A percentile compares a stretch with the other conserved stretches of the same genome.
These are phyloP conservation scores for Peniophora sp. DNA, from an alignment of 1,284 basidiomycete genomes.

Conservation along the genomic window DNA sequence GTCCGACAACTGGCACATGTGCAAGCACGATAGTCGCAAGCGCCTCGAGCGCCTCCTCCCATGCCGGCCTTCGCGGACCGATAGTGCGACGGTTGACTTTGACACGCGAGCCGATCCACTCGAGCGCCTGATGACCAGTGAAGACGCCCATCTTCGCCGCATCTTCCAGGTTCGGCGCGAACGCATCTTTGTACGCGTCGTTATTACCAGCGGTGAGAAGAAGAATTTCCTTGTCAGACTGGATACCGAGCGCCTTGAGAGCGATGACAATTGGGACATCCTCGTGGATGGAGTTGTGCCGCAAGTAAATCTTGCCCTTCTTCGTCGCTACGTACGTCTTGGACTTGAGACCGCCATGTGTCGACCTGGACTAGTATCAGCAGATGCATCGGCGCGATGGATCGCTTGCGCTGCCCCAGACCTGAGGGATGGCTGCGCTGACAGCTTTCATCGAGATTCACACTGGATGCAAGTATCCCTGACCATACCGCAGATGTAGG, in stretches of 20 bases:
- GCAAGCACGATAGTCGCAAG: constrained; percentile 96
- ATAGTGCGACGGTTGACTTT: constrained; percentile 80
- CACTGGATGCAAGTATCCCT: too few relatives aligned
- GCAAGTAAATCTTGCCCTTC: constrained; percentile 88
- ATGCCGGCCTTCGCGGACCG: constrained; percentile 77
- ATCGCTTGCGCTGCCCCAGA: too few relatives aligned
- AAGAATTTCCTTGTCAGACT: constrained; percentile 97
- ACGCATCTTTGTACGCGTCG: constrained; percentile 83
- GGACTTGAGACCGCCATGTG: constrained; percentile 94
- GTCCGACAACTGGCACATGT: constrained; percentile 87
- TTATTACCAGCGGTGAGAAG: constrained; percentile 91
- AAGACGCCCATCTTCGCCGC: constrained; percentile 86
- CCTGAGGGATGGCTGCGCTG: too few relatives aligned
- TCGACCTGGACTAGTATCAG: constrained; percentile 54
- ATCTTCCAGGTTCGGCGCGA: constrained; percentile 92
- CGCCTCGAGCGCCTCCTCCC: constrained; percentile 95
- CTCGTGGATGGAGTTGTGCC: constrained; percentile 98
- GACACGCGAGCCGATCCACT: constrained; percentile 91
- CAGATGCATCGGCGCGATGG: not conserved
- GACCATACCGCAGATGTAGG: not conserved
- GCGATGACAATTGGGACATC: constrained; percentile 96
- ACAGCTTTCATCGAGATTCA: too few relatives aligned
- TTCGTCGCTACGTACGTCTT: constrained; percentile 98
- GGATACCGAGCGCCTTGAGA: constrained; percentile 93
- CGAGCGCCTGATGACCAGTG: constrained; percentile 90